Evolutionary conservation across 202 grass and related monocot genomes (phyloP), one percentile per base, ranked within the genome.

Genomic region (Saccharum hybrid): DNA sequence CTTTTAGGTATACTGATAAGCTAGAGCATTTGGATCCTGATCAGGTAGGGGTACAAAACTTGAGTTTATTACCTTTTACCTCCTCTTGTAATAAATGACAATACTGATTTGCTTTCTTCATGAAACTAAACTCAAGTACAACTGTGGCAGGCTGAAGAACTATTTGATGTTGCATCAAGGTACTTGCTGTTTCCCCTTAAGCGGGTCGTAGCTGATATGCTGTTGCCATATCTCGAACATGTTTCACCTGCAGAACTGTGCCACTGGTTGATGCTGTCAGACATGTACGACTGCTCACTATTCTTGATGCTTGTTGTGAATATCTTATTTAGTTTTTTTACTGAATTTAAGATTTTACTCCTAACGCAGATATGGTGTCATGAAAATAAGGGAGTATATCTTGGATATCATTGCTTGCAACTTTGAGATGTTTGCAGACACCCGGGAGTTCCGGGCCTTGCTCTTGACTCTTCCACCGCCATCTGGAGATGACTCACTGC

Each of bases 161-260:
- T 98, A 77, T 95, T 98, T 94, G 92, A 98, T 85, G 85, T 90
- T 54, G 90, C 95, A 81, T 98, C 95, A n/a, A 94, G 92, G 68
- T 98, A 95, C 63, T 72, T 98, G 71, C 21, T 98, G 78, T 95
- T 98, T 78, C 92, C 95, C 74, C 89, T 95, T 66, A 98, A 93
- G 63, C 85, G 92, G 42, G 92, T 75, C 67, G 90, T 95, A 56
- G 96, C 92, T 49, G 90, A 98, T 76, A 82, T 91, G 42, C 66
- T 98, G 57, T 65, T 93, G 81, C 89, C 90, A 63, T 82, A 93
- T 74, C 83, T 98, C 21, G 92, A 87, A 81, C 68, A 71, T 77
- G 80, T 83, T 78, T 88, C 91, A 6, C 92, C 90, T 70, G 87
- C 90, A 48, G 92, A 98, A 80, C 83, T 98, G 49, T 98, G 96